These are phyloP conservation scores for Pseudogymnoascus sp. DNA, from an alignment of 2,329 filamentous ascomycete species.

Conservation along the genomic window DNA sequence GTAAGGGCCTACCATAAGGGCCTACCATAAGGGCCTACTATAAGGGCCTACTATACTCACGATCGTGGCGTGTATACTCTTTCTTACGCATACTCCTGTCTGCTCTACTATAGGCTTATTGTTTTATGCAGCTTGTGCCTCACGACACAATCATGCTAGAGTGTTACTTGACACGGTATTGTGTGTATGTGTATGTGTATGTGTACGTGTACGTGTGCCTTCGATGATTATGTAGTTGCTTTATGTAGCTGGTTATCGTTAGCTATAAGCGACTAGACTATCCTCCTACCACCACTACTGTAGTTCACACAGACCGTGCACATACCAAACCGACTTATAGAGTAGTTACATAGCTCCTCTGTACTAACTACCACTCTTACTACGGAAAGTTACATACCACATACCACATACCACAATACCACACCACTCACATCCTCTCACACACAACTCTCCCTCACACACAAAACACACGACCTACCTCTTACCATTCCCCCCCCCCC, in stretches of 20 bases:
- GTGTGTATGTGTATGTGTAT: not conserved
- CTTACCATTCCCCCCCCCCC: not conserved
- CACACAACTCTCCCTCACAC: not conserved
- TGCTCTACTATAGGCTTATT: not conserved
- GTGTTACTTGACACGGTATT: not conserved
- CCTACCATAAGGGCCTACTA: no score
- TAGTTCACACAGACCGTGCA: not conserved
- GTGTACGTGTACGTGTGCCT: not conserved
- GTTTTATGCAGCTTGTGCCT: not conserved
- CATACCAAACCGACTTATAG: no score
- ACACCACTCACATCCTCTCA: not conserved
- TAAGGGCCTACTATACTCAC: not conserved
- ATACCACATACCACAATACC: not conserved
- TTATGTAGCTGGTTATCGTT: not conserved
- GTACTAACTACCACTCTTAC: not conserved
- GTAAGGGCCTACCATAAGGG: not conserved
- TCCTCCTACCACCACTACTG: not conserved
- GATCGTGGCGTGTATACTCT: not conserved
- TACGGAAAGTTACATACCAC: not conserved
- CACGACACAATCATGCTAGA: not conserved
- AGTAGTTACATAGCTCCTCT: not conserved
- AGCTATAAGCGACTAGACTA: not conserved
- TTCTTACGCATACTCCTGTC: no score
- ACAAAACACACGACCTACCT: not conserved
- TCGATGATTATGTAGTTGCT: not conserved